phyloP scores from a whole-genome alignment of 2,329 filamentous ascomycete genomes.

The Colletotrichum tanaceti region DNA sequence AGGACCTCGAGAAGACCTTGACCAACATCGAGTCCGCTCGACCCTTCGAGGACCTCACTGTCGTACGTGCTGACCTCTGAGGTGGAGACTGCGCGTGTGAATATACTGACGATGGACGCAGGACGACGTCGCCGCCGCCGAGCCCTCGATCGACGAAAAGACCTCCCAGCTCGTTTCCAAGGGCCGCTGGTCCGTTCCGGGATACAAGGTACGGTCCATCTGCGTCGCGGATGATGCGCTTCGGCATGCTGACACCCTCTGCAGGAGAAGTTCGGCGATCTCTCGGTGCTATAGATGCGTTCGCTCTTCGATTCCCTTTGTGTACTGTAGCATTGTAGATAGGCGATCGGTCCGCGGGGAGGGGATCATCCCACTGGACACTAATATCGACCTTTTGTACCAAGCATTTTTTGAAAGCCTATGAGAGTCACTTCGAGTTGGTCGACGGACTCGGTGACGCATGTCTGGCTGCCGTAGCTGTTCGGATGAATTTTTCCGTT shows the following conservation, averaged over 20 bases:
- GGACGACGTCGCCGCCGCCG: constrained; percentile 95
- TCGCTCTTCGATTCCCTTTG: constrained; percentile 61
- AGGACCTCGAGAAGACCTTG: constrained; percentile 92
- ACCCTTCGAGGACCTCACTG: constrained; percentile 96
- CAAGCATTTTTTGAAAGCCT: constrained; percentile 2
- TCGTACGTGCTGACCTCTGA: constrained; percentile 72
- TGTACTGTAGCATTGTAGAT: constrained; percentile 80
- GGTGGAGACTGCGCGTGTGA: constrained; percentile 16
- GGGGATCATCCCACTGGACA: constrained; percentile 40
- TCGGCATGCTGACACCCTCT: constrained; percentile 57
- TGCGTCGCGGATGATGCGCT: background rate
- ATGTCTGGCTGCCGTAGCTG: background rate
- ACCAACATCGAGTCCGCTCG: constrained; percentile 97
- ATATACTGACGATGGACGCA: constrained; percentile 54
- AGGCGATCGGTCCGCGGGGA: constrained; percentile 54
- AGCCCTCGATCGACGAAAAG: constrained; percentile 98
- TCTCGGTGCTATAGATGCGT: constrained; percentile 85
- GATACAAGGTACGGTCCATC: constrained; percentile 86
- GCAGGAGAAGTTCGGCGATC: constrained; percentile 98
- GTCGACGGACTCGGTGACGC: background rate
- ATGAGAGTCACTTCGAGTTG: background rate
- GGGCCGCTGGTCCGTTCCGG: constrained; percentile 97
- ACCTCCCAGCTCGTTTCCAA: constrained; percentile 94
- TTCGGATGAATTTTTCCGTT: constrained; percentile 27
- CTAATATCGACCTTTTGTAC: constrained; percentile 39